Evolutionary conservation across 2,329 filamentous ascomycete genomes (phyloP), one percentile per base, ranked within the genome.

Genomic region (Trichothecium roseum): DNA sequence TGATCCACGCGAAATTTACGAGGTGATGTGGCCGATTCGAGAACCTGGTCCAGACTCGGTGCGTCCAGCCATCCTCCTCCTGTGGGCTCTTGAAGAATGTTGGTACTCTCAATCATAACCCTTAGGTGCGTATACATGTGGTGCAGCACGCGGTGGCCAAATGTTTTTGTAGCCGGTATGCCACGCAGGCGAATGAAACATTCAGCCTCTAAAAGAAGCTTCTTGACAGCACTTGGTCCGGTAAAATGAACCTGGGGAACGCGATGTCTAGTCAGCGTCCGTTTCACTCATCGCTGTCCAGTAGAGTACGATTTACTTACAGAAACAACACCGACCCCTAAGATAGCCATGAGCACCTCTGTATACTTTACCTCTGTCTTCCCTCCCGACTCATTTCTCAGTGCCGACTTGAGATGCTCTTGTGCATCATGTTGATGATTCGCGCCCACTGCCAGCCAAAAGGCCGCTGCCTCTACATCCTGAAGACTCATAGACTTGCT

Each of bases 111-210:
- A n/a, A 61, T 51, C 14, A 68, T 58, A 0, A 68, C 55, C 0
- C 65, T 57, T 5, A 64, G 49, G 34, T 61, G 64, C 0, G 57
- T 60, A 39, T 68, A 68, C 46, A 63, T 64, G 38, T 68, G 63
- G 38, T 68, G 65, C 0, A 69, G 44, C 0, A 68, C 42, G 3
- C 64, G 57, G 1, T 57, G 47, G 15, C 63, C 60, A 13, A 60
- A 55, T 2, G 63, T 61, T 28, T 63, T 64, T 7, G 44, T 47
- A 4, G 53, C 53, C 5, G 51, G 48, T 1, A 66, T 39, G 0
- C 64, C 62, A 6, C 51, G 49, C 6, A 59, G 35, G 2, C 56
- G 56, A 5, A 67, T 64, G 10, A 66, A 54, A 3, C 58, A 54
- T 40, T 67, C 63, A 0, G 62, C 60, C 33, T 65, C 63, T 1